Conservation (phyloP, 768 basidiomycete species). For the Filobasidium floriforme region DNA sequence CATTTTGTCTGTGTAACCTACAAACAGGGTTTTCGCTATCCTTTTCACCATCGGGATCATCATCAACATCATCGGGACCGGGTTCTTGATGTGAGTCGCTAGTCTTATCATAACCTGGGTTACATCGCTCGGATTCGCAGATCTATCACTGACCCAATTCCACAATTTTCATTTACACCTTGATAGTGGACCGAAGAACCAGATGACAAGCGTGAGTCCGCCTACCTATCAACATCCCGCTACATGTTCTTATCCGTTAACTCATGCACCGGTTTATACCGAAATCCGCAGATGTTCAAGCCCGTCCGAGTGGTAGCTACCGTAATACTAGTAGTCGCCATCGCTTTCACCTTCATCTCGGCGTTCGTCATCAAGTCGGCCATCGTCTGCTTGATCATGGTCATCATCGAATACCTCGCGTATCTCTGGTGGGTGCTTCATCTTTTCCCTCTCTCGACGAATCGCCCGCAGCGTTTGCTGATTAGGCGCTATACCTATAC, state of each 20-base stretch:
- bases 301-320: constrained; percentile 78
- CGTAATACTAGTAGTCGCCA: constrained; percentile 66
- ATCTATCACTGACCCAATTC: background rate
- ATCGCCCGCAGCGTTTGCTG: background rate
- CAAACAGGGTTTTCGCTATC: constrained; percentile 54
- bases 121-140: background rate
- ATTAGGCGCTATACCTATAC: background rate
- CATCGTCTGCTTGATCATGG: constrained; percentile 52
- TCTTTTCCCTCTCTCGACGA: background rate
- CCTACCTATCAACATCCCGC: background rate
- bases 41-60: constrained; percentile 76
- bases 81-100: constrained; percentile 72
- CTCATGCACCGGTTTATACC: background rate
- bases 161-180: background rate
- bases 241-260: background rate
- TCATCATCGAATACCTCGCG: constrained; percentile 82
- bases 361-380: constrained; percentile 23
- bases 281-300: constrained; percentile 73
- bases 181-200: constrained; percentile 50
- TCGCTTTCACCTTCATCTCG: constrained; percentile 51
- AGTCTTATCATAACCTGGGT: background rate
- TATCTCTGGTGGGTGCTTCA: constrained; percentile 72
- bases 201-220: constrained; percentile 64
- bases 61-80: constrained; percentile 75
- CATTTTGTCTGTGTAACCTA: too few species aligned